Percentiles rank a stretch among this genome's conserved stretches.
Evolutionary conservation across 1,284 basidiomycete species (phyloP).

Genomic region (Erythrobasidium hasegawianum): DNA sequence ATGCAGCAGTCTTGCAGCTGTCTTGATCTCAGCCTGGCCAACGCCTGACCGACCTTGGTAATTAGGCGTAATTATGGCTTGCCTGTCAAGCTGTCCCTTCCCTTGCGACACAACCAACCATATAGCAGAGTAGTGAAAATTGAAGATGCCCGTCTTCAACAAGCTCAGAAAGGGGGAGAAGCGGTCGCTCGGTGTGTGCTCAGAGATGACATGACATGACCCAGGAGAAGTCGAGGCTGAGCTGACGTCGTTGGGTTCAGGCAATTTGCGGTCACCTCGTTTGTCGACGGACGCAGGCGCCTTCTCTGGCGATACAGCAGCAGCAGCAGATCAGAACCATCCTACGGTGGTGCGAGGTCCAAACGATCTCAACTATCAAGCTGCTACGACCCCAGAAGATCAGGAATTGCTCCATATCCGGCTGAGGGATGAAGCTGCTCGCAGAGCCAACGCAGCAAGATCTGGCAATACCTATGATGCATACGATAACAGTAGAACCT

Average conservation of each 20-base stretch:
- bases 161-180: conserved; percentile 11
- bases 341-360: conserved; percentile 15
- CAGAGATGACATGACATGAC: too few species aligned
- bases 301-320: background rate
- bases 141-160: conserved; percentile 10
- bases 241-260: background rate
- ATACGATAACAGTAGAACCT: too few species aligned
- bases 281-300: background rate
- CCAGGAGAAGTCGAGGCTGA: too few species aligned
- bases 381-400: background rate
- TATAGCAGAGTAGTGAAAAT: too few species aligned
- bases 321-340: conserved; percentile 10
- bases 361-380: background rate
- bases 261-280: background rate
- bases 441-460: conserved; percentile 3
- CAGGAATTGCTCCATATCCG: conserved; percentile 20
- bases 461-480: background rate
- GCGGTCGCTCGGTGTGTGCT: conserved; percentile 3
- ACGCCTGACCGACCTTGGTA: too few species aligned
- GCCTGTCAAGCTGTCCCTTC: too few species aligned
- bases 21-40: too few species aligned
- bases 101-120: too few species aligned
- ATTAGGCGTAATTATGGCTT: too few species aligned
- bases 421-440: conserved; percentile 22
- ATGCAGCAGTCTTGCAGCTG: too few species aligned